Evolutionary conservation across 306 rosid genomes (phyloP).

Genomic region (Medicago lupulina): DNA sequence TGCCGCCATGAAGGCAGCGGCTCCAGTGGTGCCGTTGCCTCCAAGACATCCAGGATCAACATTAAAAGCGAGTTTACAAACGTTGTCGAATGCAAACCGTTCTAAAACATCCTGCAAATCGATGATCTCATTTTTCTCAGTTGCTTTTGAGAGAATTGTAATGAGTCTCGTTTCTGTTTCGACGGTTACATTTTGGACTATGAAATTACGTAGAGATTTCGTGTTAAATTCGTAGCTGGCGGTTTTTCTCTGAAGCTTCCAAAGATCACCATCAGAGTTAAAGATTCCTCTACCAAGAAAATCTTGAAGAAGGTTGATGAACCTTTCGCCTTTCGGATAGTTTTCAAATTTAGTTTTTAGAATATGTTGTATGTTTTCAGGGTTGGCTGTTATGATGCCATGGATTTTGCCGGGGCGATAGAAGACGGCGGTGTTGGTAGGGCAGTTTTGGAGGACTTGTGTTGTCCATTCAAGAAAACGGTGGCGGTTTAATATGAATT

Average conservation of each 20-base stretch:
- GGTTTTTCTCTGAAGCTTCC: conserved; percentile 19
- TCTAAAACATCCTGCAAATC: conserved; percentile 9
- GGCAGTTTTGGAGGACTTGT: not conserved
- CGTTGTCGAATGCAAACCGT: conserved; percentile 5
- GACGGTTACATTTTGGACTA: not conserved
- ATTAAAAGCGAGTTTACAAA: not conserved
- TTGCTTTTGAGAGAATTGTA: not conserved
- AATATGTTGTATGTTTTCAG: not conserved
- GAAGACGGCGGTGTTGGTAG: conserved; percentile 11
- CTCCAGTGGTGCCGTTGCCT: not conserved
- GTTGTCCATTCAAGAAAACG: conserved; percentile 7
- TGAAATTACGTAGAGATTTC: not conserved
- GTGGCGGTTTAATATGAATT: conserved; percentile 2
- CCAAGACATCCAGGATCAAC: conserved; percentile 3
- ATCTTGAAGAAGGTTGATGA: not conserved
- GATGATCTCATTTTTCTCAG: not conserved
- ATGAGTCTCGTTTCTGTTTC: conserved; percentile 2
- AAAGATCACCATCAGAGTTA: conserved; percentile 4
- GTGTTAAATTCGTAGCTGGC: conserved; percentile 22
- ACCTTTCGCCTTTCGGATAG: conserved; percentile 1
- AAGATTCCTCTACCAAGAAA: not conserved
- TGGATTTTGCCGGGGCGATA: not conserved
- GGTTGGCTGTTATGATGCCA: conserved; percentile 5
- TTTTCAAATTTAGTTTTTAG: conserved; percentile 2
- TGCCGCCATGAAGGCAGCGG: not conserved